A percentile compares a stretch with the other conserved stretches of the same genome.
phyloP scores from a whole-genome alignment of 306 rosid genomes.

The Vigna unguiculata region DNA sequence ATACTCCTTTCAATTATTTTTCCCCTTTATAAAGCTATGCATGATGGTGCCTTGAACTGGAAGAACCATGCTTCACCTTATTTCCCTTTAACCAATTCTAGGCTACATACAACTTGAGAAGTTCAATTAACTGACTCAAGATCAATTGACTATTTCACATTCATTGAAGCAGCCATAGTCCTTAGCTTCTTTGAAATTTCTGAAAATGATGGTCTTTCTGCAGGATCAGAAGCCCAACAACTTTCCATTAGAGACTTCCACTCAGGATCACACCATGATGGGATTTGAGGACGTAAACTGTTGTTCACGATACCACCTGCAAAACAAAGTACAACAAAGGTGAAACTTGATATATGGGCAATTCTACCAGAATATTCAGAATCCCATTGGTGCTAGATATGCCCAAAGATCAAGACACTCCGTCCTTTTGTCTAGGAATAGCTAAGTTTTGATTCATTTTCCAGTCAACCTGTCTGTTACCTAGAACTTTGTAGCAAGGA shows the following conservation, averaged over 20 bases:
- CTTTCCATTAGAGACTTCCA: slow-evolving; percentile 98
- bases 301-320: slow-evolving; percentile 97
- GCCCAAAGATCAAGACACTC: neutral
- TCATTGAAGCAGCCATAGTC: slow-evolving; percentile 95
- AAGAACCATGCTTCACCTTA: slow-evolving; percentile 57
- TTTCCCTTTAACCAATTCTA: slow-evolving; percentile 54
- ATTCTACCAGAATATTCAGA: neutral
- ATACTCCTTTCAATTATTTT: slow-evolving; percentile 42
- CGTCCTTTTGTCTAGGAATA: neutral
- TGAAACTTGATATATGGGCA: neutral
- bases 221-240: slow-evolving; percentile 93
- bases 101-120: slow-evolving; percentile 56
- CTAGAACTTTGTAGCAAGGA: neutral
- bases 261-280: slow-evolving; percentile 99
- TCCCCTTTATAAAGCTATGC: slow-evolving; percentile 41
- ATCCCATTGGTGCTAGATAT: neutral
- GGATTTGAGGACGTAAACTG: slow-evolving; percentile 86
- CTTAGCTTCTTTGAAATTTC: slow-evolving; percentile 96
- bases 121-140: slow-evolving; percentile 44
- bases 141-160: slow-evolving; percentile 69
- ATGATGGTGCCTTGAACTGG: slow-evolving; percentile 57
- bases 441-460: slow-evolving; percentile 2
- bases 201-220: slow-evolving; percentile 86
- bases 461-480: neutral
- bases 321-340: slow-evolving; percentile 39